These are phyloP conservation scores for Myxozyma sirexii DNA, from an alignment of 805 yeast genomes.

Conservation along the genomic window DNA sequence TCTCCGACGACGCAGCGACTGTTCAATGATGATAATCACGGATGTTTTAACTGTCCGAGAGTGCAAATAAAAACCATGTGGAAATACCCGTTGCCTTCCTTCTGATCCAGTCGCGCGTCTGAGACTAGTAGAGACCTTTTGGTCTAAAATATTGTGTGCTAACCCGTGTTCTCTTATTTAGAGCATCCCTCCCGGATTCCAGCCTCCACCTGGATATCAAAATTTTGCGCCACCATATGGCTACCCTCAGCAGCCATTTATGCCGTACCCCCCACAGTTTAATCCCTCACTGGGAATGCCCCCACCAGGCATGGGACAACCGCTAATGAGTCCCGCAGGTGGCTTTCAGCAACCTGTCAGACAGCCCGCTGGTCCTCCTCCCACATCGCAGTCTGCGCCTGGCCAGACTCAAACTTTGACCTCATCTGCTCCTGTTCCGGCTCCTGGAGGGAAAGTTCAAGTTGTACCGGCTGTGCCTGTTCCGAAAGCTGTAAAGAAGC, in stretches of 20 bases:
- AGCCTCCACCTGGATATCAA: conserved; percentile 16
- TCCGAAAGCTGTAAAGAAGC: conserved; percentile 22
- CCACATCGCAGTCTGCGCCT: neutral
- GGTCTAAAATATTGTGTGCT: neutral
- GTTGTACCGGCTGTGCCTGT: conserved; percentile 33
- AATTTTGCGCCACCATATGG: conserved; percentile 25
- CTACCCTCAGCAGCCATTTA: conserved; percentile 29
- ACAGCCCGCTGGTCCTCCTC: conserved; percentile 28
- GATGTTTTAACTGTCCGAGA: conserved; percentile 41
- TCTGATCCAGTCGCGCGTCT: conserved; percentile 40
- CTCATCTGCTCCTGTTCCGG: conserved; percentile 13
- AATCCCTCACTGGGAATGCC: conserved; percentile 25
- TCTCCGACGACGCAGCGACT: neutral
- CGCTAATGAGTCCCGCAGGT: conserved; percentile 19
- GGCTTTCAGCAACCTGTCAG: conserved; percentile 20
- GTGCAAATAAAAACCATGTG: conserved; percentile 42
- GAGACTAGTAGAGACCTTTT: neutral
- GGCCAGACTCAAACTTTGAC: conserved; percentile 5
- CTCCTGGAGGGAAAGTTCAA: conserved; percentile 19
- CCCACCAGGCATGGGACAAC: conserved; percentile 16
- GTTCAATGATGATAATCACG: conserved; percentile 42
- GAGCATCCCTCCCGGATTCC: conserved; percentile 29
- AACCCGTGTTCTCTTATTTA: neutral
- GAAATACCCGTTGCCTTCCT: conserved; percentile 52
- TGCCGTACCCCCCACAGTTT: conserved; percentile 37